These are phyloP conservation scores for Termitomyces sp. DNA, from an alignment of 768 basidiomycete genomes.

Conservation along the genomic window DNA sequence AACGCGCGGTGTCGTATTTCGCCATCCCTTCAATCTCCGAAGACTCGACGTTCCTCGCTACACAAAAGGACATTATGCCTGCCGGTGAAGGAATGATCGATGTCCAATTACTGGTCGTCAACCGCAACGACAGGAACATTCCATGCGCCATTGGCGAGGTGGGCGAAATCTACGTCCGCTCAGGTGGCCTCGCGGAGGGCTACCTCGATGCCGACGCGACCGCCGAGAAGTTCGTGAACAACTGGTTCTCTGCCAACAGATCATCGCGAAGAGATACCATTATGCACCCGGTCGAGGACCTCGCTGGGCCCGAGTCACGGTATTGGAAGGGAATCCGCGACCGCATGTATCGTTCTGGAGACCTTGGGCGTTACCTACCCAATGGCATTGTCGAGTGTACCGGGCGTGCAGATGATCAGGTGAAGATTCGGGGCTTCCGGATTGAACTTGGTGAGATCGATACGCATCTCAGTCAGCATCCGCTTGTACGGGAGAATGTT, in stretches of 20 bases:
- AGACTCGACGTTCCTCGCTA: conserved; percentile 88
- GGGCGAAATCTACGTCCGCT: conserved; percentile 97
- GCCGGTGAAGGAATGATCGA: conserved; percentile 98
- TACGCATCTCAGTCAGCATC: conserved; percentile 90
- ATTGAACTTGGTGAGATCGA: conserved; percentile 99
- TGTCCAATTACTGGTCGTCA: conserved; percentile 95
- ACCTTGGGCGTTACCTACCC: conserved; percentile 91
- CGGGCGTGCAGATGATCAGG: conserved; percentile 96
- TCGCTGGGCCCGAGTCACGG: conserved; percentile 69
- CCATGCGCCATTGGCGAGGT: conserved; percentile 95
- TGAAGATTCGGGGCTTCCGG: conserved; percentile 98
- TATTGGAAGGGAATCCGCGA: conserved; percentile 96
- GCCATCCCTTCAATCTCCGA: conserved; percentile 80
- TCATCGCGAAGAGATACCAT: conserved; percentile 70
- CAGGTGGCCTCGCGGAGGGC: conserved; percentile 93
- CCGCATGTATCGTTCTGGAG: conserved; percentile 96
- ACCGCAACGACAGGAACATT: conserved; percentile 79
- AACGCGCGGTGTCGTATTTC: conserved; percentile 98
- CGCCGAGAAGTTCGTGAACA: conserved; percentile 87
- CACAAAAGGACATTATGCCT: conserved; percentile 97
- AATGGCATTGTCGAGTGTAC: conserved; percentile 95
- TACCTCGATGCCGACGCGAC: conserved; percentile 85
- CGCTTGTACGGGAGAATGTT: conserved; percentile 94
- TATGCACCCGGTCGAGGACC: conserved; percentile 50
- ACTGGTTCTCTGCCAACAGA: conserved; percentile 75